Evolutionary conservation across 768 basidiomycete species (phyloP), one percentile per base, ranked within the genome.

Genomic region (Lentinula sp.): DNA sequence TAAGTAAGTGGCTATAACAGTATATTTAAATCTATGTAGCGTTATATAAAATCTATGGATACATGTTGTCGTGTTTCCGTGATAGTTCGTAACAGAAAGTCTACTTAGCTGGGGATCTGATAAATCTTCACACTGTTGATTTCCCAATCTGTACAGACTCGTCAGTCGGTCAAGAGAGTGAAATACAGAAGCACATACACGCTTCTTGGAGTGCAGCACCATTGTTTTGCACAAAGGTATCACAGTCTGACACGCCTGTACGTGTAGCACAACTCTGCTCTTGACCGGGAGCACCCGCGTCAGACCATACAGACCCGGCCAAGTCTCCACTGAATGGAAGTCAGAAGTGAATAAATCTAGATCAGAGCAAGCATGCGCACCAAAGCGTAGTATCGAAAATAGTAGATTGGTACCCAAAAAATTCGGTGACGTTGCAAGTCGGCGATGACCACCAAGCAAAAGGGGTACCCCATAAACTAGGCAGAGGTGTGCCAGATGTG

Each of bases 341-440:
- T 39, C 11, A 4, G n/a, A 43, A 40, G 28, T 4, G 11, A 21
- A 16, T 37, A 59, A 65, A 39, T 8, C 13, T 39, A 39, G 63
- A 53, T 60, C 65, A 53, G 58, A 65, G 65, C 64, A 64, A 61
- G 8, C 2, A 40, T 23, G 67, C 83, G 55, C 70, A 89, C 86
- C 92, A 93, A 56, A 95, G 76, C 16, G 93, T 93, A 42, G 89
- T 94, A 69, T 94, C 89, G 66, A 95, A 91, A 67, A 95, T 91
- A 37, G 80, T 84, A 45, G 80, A 81, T 70, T 96, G 89, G 59
- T 85, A 75, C 62, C 80, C 79, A 77, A 96, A 96, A 78, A 83
- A 94, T 65, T 83, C 71, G 75, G 84, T 87, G 21, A 93, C 90
- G 69, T 88, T 77, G 71, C 95, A 97, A 32, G 75, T 71, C 34